These are phyloP conservation scores for Cryptosporidium ryanae DNA, from an alignment of 169 alveolate species.

Conservation along the genomic window DNA sequence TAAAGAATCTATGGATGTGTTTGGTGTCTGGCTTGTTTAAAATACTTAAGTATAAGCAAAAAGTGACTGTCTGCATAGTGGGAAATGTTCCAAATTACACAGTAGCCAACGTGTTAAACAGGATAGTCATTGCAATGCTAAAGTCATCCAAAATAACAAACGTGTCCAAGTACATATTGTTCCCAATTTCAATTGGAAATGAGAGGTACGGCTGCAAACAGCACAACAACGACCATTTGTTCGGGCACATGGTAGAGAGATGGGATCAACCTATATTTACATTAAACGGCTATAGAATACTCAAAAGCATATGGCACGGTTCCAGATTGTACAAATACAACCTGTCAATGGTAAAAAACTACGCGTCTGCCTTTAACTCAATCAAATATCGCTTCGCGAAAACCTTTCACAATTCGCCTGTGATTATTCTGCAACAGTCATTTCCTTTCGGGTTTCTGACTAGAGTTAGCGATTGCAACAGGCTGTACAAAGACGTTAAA, in stretches of 20 bases:
- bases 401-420: slow-evolving; percentile 30
- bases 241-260: slow-evolving; percentile 68
- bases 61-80: slow-evolving; percentile 26
- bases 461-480: slow-evolving; percentile 48
- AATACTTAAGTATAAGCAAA: slow-evolving; percentile 49
- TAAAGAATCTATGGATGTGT: slow-evolving; percentile 72
- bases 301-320: slow-evolving; percentile 51
- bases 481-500: slow-evolving; percentile 11
- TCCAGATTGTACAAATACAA: slow-evolving; percentile 60
- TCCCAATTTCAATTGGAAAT: slow-evolving; percentile 65
- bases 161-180: slow-evolving; percentile 46
- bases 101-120: slow-evolving; percentile 41
- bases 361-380: slow-evolving; percentile 37
- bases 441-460: slow-evolving; percentile 73
- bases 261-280: slow-evolving; percentile 74
- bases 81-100: slow-evolving; percentile 69
- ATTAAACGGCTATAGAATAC: slow-evolving; percentile 54
- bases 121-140: slow-evolving; percentile 63
- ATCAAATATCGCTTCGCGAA: slow-evolving; percentile 37
- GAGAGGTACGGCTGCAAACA: slow-evolving; percentile 67
- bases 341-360: slow-evolving; percentile 4
- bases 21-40: slow-evolving; percentile 54
- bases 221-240: slow-evolving; percentile 33
- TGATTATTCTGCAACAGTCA: slow-evolving; percentile 59
- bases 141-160: slow-evolving; percentile 60